phyloP scores from a whole-genome alignment of 805 yeast species.

The Candida quercuum region DNA sequence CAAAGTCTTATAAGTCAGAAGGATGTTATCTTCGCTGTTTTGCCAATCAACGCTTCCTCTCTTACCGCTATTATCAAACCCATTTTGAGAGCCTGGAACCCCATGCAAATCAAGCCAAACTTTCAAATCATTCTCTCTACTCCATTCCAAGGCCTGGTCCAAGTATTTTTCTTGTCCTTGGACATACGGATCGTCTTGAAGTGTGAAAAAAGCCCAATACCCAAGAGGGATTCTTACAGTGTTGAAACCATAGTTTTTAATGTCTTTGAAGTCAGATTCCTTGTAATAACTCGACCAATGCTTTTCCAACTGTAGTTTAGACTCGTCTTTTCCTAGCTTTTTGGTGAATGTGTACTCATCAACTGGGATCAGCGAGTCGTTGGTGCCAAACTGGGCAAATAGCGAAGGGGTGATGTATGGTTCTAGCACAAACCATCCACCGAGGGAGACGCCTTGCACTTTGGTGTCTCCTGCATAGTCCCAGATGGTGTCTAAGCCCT shows the following conservation, averaged over 20 bases:
- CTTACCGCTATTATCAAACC: conserved; percentile 79
- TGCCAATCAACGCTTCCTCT: conserved; percentile 44
- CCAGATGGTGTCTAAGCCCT: conserved; percentile 7
- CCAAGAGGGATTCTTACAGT: conserved; percentile 89
- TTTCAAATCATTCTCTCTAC: conserved; percentile 50
- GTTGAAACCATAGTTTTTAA: conserved; percentile 64
- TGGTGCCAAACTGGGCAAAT: conserved; percentile 45
- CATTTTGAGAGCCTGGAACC: conserved; percentile 95
- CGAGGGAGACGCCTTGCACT: conserved; percentile 67
- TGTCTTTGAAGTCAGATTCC: conserved; percentile 62
- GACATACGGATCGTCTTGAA: conserved; percentile 76
- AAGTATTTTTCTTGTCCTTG: conserved; percentile 72
- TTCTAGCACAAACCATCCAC: conserved; percentile 89
- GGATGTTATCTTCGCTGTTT: conserved; percentile 32
- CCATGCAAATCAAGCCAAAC: conserved; percentile 95
- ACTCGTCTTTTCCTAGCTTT: conserved; percentile 54
- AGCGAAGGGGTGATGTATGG: conserved; percentile 81
- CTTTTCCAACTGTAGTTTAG: conserved; percentile 42
- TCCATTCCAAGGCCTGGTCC: conserved; percentile 78
- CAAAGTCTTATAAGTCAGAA: conserved; percentile 46
- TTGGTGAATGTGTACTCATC: conserved; percentile 76
- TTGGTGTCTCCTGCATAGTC: conserved; percentile 12
- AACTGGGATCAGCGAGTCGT: conserved; percentile 48
- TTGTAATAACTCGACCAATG: conserved; percentile 83
- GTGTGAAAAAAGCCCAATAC: conserved; percentile 79